Conservation (phyloP, 2,329 filamentous ascomycete genomes). For the Berkeleyomyces rouxiae region DNA sequence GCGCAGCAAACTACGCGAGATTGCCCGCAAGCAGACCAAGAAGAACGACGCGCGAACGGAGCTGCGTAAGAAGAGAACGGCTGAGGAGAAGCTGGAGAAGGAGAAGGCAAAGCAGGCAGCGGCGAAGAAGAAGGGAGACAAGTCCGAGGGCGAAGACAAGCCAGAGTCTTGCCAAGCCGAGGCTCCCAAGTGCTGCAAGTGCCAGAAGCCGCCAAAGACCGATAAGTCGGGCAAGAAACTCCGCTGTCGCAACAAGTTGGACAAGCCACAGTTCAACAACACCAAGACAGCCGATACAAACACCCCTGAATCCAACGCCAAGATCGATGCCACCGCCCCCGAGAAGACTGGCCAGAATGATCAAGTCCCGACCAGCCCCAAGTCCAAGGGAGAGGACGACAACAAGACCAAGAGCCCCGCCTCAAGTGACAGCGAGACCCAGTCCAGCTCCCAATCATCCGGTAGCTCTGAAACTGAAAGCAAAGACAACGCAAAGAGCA, state of each 20-base stretch:
- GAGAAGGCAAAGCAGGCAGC: slow-evolving; percentile 17
- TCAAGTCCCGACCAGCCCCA: neutral
- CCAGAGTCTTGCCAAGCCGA: neutral
- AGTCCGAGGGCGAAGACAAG: slow-evolving; percentile 13
- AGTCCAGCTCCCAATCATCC: neutral
- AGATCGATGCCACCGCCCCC: slow-evolving; percentile 8
- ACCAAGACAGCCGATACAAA: neutral
- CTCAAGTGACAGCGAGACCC: neutral
- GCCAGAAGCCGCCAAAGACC: neutral
- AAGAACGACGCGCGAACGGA: slow-evolving; percentile 24
- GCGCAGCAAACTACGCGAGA: slow-evolving; percentile 27
- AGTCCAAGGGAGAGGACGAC: neutral
- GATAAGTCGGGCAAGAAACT: neutral
- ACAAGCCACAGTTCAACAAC: neutral
- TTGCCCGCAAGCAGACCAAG: slow-evolving; percentile 26
- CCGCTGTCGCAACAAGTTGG: neutral
- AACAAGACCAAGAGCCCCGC: neutral
- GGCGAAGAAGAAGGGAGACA: slow-evolving; percentile 18
- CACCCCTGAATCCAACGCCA: slow-evolving; percentile 12
- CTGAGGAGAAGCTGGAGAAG: slow-evolving; percentile 17
- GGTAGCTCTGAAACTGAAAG: slow-evolving; percentile 1
- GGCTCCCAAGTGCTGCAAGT: slow-evolving; percentile 1
- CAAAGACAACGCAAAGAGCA: neutral
- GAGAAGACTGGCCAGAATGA: neutral
- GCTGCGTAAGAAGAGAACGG: slow-evolving; percentile 7